Base-by-base conservation (phyloP, 495 filamentous ascomycete genomes). In the Hyaloscypha bicolor region DNA sequence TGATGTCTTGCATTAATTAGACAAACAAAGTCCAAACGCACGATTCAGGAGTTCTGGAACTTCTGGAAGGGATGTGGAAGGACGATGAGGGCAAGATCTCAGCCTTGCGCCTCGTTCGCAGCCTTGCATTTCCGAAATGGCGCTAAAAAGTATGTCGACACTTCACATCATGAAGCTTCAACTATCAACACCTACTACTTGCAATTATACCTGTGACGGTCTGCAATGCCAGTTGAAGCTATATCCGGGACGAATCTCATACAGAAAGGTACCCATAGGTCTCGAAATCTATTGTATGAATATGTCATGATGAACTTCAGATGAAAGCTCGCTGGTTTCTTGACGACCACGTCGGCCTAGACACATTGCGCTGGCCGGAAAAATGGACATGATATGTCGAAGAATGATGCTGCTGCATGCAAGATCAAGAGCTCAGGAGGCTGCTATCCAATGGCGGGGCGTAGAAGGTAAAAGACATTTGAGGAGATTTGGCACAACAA, bases 401-500 rank as follows among this genome's bases (percentile, higher is more conserved):
- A 64, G 31, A 35, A 22, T 42, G 14, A 9, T 37, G 6, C 14
- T 39, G 32, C 4, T 4, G 6, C 42, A 48, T 19, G 16, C 42
- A 48, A 51, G 30, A 11, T 6, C 30, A 16, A 39, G 32, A 6
- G 9, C 31, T 31, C 35, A 39, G 2, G 48, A 51, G n/a, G 25
- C 31, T 22, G 1, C 55, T 37, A 6, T 3, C 2, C 9, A 9
- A 19, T 35, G 35, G 37, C 35, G 37, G 11, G 51, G 52, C 14
- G 48, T 56, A 37, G n/a, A 19, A 29, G n/a, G 19, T n/a, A 37
- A 25, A 3, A 42, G 30, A 64, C 42, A 14, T 35, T 2, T 16
- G 33, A 56, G 6, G 35, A 55, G 6, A 9, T 21, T 64, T 11
- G 14, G 29, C 16, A 67, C 65, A 29, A 67, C 58, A n/a, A 61